Percentiles rank a stretch among this genome's conserved stretches.
Evolutionary conservation across 306 rosid species (phyloP).

Genomic region (Begonia peltatifolia): DNA sequence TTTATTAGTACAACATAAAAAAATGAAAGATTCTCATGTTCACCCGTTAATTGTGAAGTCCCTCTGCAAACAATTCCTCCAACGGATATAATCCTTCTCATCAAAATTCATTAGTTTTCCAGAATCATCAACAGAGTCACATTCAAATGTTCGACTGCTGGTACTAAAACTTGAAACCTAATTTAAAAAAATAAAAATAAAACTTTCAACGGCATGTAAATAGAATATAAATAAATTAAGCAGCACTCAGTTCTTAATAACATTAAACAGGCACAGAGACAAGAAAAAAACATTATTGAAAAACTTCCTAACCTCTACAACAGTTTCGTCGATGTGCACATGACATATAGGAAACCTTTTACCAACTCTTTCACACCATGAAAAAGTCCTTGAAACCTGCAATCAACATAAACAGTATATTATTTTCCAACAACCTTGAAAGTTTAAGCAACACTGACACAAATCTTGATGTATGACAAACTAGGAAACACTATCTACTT

Average conservation of each 20-base stretch:
- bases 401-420: constrained; percentile 5
- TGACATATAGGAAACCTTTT: constrained; percentile 86
- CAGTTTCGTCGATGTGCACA: constrained; percentile 47
- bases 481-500: not conserved
- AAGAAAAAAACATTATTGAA: constrained; percentile 2
- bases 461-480: not conserved
- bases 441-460: not conserved
- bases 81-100: constrained; percentile 57
- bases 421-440: not conserved
- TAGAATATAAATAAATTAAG: no score
- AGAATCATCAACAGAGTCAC: constrained; percentile 10
- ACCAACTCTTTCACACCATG: constrained; percentile 83
- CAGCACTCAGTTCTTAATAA: not conserved
- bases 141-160: constrained; percentile 12
- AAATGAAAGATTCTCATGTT: constrained; percentile 17
- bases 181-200: not conserved
- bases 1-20: constrained; percentile 6
- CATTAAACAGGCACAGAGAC: constrained; percentile 3
- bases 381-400: constrained; percentile 64
- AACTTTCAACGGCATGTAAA: not conserved
- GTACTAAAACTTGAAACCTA: constrained; percentile 92
- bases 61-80: constrained; percentile 69
- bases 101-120: constrained; percentile 35
- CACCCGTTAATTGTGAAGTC: constrained; percentile 96
- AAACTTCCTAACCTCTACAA: constrained; percentile 57